Conservation (phyloP, 2,329 filamentous ascomycete species). For the Cladosporium sp. region DNA sequence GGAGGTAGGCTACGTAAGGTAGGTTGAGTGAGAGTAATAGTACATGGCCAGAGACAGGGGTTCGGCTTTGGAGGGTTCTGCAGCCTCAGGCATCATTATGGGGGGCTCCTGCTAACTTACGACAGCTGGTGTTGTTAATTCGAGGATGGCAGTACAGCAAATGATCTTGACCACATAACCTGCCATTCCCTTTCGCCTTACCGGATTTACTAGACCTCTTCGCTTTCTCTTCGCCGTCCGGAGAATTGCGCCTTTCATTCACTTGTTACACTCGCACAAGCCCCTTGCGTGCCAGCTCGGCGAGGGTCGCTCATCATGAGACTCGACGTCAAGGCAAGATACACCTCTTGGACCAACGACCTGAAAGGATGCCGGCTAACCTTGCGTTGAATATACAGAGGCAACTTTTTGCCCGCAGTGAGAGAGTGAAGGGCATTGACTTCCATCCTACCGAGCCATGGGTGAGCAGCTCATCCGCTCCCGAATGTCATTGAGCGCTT, state of each 20-base stretch:
- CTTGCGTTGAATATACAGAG: constrained; percentile 50
- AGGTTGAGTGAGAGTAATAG: too few relatives aligned
- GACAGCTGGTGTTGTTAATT: too few relatives aligned
- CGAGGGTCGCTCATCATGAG: constrained; percentile 41
- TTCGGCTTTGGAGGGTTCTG: too few relatives aligned
- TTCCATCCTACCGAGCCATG: constrained; percentile 97
- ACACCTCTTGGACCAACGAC: not conserved
- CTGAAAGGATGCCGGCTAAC: constrained; percentile 34
- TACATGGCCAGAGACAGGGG: too few relatives aligned
- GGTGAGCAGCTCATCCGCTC: constrained; percentile 48
- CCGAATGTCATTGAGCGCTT: constrained; percentile 21
- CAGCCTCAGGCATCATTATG: too few relatives aligned
- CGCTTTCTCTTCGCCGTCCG: too few relatives aligned
- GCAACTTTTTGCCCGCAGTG: constrained; percentile 80
- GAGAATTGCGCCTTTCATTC: not conserved
- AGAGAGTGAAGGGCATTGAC: constrained; percentile 96
- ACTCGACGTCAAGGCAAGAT: constrained; percentile 55
- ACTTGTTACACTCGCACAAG: constrained; percentile 5
- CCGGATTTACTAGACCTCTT: too few relatives aligned
- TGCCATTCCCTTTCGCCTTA: too few relatives aligned
- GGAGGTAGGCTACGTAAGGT: too few relatives aligned
- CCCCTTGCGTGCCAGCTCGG: constrained; percentile 12
- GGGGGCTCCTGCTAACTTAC: too few relatives aligned
- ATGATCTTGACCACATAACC: too few relatives aligned
- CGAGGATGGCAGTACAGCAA: too few relatives aligned